These are phyloP conservation scores for Exutisphaerella laricina DNA, from an alignment of 2,329 filamentous ascomycete genomes.

Conservation along the genomic window DNA sequence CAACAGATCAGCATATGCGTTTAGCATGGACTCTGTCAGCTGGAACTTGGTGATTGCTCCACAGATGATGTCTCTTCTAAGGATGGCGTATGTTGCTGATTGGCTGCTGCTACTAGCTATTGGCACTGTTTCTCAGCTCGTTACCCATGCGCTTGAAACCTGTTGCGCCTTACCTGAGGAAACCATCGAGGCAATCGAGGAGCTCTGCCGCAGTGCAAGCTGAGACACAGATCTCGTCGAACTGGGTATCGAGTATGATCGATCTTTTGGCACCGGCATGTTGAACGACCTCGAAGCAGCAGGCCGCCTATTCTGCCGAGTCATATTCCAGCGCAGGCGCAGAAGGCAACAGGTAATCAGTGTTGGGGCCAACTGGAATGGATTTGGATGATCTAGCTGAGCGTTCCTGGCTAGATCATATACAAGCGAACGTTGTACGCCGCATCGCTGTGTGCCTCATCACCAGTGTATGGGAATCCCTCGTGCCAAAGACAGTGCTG, in stretches of 20 bases:
- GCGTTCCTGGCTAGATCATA: neutral
- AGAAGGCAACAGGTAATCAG: too few species aligned
- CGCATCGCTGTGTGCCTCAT: neutral
- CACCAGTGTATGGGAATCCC: neutral
- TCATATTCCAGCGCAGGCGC: too few species aligned
- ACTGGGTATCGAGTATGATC: neutral
- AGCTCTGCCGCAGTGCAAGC: neutral
- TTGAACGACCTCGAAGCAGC: neutral
- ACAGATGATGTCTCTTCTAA: slow-evolving; percentile 7
- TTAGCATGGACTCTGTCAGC: slow-evolving; percentile 8
- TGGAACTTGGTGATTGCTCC: slow-evolving; percentile 10
- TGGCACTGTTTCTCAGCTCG: neutral
- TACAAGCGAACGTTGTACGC: neutral
- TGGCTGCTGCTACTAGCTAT: neutral
- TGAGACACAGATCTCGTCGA: neutral
- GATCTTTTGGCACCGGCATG: neutral
- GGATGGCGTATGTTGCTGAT: slow-evolving; percentile 1
- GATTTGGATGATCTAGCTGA: neutral
- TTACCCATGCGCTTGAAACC: neutral
- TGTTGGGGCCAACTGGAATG: too few species aligned
- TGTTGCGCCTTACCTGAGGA: neutral
- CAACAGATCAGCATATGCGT: slow-evolving; percentile 9
- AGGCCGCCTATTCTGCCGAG: too few species aligned
- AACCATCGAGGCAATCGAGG: neutral
- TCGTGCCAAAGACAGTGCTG: neutral